These are phyloP conservation scores for Lotus japonicus DNA, from an alignment of 306 rosid species.

Conservation along the genomic window DNA sequence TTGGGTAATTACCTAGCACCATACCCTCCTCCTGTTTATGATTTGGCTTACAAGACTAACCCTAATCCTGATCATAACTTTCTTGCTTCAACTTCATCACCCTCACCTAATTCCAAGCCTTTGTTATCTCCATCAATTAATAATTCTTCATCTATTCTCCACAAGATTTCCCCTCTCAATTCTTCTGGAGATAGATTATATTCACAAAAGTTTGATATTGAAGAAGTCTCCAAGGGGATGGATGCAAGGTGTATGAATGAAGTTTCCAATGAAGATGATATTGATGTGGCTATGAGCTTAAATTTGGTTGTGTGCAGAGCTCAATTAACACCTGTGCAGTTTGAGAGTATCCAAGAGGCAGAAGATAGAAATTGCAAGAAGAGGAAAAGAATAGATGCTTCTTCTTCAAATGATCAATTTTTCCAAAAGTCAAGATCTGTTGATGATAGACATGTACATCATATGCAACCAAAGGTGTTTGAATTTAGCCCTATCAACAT, in stretches of 20 bases:
- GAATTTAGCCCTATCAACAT: constrained; percentile 26
- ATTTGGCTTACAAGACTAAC: constrained; percentile 46
- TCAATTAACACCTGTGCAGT: not conserved
- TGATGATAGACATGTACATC: constrained; percentile 18
- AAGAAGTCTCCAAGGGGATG: constrained; percentile 32
- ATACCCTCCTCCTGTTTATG: constrained; percentile 49
- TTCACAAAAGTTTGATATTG: constrained; percentile 10
- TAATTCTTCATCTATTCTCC: constrained; percentile 23
- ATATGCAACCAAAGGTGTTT: constrained; percentile 8
- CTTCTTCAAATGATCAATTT: constrained; percentile 30
- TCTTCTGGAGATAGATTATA: constrained; percentile 34
- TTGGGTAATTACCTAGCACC: constrained; percentile 10
- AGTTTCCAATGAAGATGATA: not conserved
- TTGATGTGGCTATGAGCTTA: constrained; percentile 27
- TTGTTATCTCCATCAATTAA: constrained; percentile 25
- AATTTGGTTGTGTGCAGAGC: constrained; percentile 27
- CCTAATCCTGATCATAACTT: constrained; percentile 42
- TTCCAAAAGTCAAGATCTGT: constrained; percentile 31
- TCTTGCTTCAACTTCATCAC: constrained; percentile 31
- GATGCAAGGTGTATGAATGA: constrained; percentile 24
- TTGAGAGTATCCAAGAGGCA: constrained; percentile 14
- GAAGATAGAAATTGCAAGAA: constrained; percentile 44
- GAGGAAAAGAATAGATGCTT: constrained; percentile 46
- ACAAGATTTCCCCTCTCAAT: constrained; percentile 6
- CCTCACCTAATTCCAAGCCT: constrained; percentile 27